Evolutionary conservation across 768 basidiomycete species (phyloP).

Genomic region (Psilocybe cubensis): DNA sequence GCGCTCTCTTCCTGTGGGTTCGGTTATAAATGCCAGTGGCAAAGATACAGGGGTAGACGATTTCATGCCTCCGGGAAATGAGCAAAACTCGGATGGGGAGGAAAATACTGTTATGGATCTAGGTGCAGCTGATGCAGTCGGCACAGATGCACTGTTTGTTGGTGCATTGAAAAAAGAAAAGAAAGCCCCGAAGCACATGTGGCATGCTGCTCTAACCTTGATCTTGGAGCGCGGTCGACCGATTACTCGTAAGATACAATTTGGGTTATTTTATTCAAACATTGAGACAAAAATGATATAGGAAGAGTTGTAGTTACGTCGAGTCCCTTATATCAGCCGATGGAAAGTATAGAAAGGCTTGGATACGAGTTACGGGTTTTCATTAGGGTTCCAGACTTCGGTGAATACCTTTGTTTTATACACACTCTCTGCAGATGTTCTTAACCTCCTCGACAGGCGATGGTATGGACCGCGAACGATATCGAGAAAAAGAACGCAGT

Average conservation of each 20-base stretch:
- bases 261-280: neutral
- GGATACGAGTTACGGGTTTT: conserved; percentile 78
- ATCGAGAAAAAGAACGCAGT: conserved; percentile 27
- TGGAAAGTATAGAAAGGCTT: conserved; percentile 70
- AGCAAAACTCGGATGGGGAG: conserved; percentile 27
- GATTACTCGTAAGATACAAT: conserved; percentile 51
- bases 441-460: conserved; percentile 35
- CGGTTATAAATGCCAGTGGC: conserved; percentile 12
- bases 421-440: neutral
- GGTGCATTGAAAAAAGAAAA: conserved; percentile 22
- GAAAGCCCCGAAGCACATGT: conserved; percentile 50
- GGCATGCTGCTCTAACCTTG: conserved; percentile 76
- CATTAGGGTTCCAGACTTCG: conserved; percentile 70
- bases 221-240: conserved; percentile 84
- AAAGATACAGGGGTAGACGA: neutral
- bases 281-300: conserved; percentile 14
- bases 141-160: conserved; percentile 8
- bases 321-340: conserved; percentile 83
- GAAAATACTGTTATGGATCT: conserved; percentile 16
- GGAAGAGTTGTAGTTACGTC: conserved; percentile 78
- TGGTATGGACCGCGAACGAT: conserved; percentile 56
- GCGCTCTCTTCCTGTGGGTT: conserved; percentile 28
- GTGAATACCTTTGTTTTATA: conserved; percentile 24
- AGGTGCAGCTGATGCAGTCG: conserved; percentile 15
- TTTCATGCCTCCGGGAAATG: conserved; percentile 4